Conservation (phyloP, 1,284 basidiomycete genomes). For the Tremellales sp. region DNA sequence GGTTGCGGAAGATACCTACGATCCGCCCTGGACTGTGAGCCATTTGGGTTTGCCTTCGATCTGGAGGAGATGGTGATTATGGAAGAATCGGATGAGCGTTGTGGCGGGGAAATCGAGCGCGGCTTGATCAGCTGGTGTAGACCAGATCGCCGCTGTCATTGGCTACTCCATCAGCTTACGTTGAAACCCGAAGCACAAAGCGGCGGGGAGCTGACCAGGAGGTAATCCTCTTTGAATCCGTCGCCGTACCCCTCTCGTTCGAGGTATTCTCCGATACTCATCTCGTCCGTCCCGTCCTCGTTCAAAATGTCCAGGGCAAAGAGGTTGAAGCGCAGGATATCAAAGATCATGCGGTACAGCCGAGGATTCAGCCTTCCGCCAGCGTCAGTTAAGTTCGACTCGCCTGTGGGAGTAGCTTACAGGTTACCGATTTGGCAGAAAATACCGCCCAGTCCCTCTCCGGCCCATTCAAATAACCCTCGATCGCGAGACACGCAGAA, state of each 20-base stretch:
- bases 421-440: conserved; percentile 65
- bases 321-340: conserved; percentile 72
- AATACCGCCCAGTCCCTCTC: conserved; percentile 58
- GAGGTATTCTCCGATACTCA: conserved; percentile 68
- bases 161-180: conserved; percentile 52
- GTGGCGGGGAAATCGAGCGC: conserved; percentile 66
- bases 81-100: conserved; percentile 71
- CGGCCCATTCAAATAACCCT: conserved; percentile 71
- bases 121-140: conserved; percentile 68
- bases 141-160: conserved; percentile 79
- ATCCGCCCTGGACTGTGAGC: conserved; percentile 71
- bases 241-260: conserved; percentile 63
- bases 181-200: background rate
- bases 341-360: conserved; percentile 73
- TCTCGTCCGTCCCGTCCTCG: conserved; percentile 36
- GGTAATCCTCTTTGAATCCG: conserved; percentile 69
- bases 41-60: conserved; percentile 69
- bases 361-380: conserved; percentile 55
- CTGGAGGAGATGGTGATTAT: conserved; percentile 75
- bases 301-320: conserved; percentile 53
- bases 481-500: conserved; percentile 68
- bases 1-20: conserved; percentile 49
- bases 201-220: conserved; percentile 58
- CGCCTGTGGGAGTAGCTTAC: too few species aligned
- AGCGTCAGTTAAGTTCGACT: too few species aligned